These are phyloP conservation scores for Solanum medicagineum DNA, from an alignment of 257 asterid species.

Conservation along the genomic window DNA sequence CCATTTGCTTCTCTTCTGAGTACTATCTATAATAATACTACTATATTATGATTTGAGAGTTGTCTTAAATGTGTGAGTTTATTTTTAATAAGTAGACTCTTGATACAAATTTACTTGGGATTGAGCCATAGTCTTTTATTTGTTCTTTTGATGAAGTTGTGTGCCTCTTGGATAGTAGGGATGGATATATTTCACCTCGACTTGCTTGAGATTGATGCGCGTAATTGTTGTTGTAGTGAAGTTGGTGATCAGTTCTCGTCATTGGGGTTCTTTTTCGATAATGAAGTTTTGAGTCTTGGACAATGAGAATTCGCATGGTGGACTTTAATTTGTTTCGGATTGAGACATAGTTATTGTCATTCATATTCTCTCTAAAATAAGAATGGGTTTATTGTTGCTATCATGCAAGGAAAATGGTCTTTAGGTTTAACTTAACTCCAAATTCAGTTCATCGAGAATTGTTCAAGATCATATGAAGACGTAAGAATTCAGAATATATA, in stretches of 20 bases:
- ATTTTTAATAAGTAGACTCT: neutral
- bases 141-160: neutral
- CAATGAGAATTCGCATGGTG: neutral
- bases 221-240: neutral
- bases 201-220: neutral
- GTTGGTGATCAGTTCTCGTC: neutral
- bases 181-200: neutral
- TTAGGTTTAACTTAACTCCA: neutral
- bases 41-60: neutral
- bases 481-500: neutral
- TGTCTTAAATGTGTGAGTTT: neutral
- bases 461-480: neutral
- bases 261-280: neutral
- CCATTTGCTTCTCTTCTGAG: neutral
- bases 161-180: neutral
- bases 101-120: neutral
- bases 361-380: neutral
- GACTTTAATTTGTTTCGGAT: neutral
- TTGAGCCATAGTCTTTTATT: neutral
- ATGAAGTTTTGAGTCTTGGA: neutral
- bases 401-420: neutral
- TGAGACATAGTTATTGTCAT: neutral
- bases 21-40: neutral
- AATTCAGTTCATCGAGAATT: neutral
- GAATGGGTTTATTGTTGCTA: neutral